These are phyloP conservation scores for Thalassiosira ordinaria DNA, from an alignment of 352 stramenopile species.

Conservation along the genomic window DNA sequence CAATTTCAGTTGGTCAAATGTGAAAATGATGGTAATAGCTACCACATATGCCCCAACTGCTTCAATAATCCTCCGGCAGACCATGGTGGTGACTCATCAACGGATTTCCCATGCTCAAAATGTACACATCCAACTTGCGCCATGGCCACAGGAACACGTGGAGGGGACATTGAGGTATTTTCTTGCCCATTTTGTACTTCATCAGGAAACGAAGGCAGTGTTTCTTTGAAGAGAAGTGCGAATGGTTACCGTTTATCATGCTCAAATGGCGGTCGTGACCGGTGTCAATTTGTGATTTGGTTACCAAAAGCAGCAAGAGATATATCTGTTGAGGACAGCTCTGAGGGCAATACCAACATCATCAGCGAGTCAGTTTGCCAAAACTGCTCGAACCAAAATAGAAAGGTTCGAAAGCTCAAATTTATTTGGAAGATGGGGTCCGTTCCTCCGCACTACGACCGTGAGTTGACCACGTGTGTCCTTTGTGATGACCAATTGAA, in stretches of 20 bases:
- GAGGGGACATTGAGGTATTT: slow-evolving; percentile 72
- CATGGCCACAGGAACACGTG: slow-evolving; percentile 65
- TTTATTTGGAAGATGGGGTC: slow-evolving; percentile 80
- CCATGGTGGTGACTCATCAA: slow-evolving; percentile 61
- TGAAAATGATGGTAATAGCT: slow-evolving; percentile 69
- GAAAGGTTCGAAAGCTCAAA: slow-evolving; percentile 67
- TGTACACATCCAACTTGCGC: slow-evolving; percentile 75
- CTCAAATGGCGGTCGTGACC: slow-evolving; percentile 55
- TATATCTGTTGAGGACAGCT: slow-evolving; percentile 51
- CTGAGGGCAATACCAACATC: slow-evolving; percentile 47
- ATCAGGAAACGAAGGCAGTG: slow-evolving; percentile 42
- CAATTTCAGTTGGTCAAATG: slow-evolving; percentile 78
- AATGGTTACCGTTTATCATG: slow-evolving; percentile 70
- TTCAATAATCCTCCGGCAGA: slow-evolving; percentile 71
- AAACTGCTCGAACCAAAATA: slow-evolving; percentile 59
- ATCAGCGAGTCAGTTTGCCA: slow-evolving; percentile 52
- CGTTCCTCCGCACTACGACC: slow-evolving; percentile 74
- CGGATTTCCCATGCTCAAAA: slow-evolving; percentile 74
- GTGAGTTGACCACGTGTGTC: slow-evolving; percentile 67
- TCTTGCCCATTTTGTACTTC: slow-evolving; percentile 76
- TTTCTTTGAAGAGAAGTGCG: slow-evolving; percentile 68
- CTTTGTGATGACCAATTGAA: slow-evolving; percentile 79
- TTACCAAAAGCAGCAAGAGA: slow-evolving; percentile 66
- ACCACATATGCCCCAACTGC: slow-evolving; percentile 81
- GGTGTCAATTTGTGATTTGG: slow-evolving; percentile 78